Percentiles rank a stretch among this genome's conserved stretches.
phyloP scores from a whole-genome alignment of 2,329 filamentous ascomycete species.

The Colletotrichum nymphaeae region DNA sequence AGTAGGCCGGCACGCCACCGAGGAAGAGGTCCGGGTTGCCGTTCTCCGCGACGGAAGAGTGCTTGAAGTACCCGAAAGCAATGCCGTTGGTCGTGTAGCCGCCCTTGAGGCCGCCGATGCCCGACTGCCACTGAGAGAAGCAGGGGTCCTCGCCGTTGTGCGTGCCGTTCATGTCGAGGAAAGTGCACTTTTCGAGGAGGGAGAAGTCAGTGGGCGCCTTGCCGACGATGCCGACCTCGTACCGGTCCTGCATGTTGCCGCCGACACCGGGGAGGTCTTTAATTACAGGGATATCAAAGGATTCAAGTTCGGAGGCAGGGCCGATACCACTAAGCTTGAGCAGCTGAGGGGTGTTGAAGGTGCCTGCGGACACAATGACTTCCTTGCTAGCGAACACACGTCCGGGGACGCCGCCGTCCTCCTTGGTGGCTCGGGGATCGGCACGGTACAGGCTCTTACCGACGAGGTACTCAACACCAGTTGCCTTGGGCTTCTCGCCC shows the following conservation, averaged over 20 bases:
- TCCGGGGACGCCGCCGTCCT: slow-evolving; percentile 1
- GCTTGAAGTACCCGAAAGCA: slow-evolving; percentile 57
- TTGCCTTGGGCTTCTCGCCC: slow-evolving; percentile 45
- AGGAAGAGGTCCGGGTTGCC: slow-evolving; percentile 64
- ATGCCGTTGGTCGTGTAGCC: slow-evolving; percentile 61
- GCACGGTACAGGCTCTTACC: slow-evolving; percentile 55
- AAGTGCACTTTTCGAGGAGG: slow-evolving; percentile 45
- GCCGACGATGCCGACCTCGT: slow-evolving; percentile 49
- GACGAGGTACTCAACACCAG: slow-evolving; percentile 54
- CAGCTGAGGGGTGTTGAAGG: slow-evolving; percentile 63
- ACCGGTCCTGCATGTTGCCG: slow-evolving; percentile 59
- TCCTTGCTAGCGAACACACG: slow-evolving; percentile 49
- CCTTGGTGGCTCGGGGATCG: slow-evolving; percentile 48
- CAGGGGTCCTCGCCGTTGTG: slow-evolving; percentile 48
- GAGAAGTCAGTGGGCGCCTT: slow-evolving; percentile 41
- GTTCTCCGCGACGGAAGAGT: slow-evolving; percentile 49
- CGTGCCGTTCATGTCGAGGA: slow-evolving; percentile 38
- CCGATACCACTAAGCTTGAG: slow-evolving; percentile 60
- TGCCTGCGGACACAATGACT: slow-evolving; percentile 61
- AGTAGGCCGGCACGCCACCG: slow-evolving; percentile 64
- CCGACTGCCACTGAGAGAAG: slow-evolving; percentile 46
- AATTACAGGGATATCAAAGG: slow-evolving; percentile 56
- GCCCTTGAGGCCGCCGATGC: slow-evolving; percentile 44
- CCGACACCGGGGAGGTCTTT: slow-evolving; percentile 62
- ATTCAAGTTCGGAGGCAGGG: slow-evolving; percentile 51